Evolutionary conservation across 805 yeast species (phyloP), one percentile per base, ranked within the genome.

Genomic region (Starmerella powellii): DNA sequence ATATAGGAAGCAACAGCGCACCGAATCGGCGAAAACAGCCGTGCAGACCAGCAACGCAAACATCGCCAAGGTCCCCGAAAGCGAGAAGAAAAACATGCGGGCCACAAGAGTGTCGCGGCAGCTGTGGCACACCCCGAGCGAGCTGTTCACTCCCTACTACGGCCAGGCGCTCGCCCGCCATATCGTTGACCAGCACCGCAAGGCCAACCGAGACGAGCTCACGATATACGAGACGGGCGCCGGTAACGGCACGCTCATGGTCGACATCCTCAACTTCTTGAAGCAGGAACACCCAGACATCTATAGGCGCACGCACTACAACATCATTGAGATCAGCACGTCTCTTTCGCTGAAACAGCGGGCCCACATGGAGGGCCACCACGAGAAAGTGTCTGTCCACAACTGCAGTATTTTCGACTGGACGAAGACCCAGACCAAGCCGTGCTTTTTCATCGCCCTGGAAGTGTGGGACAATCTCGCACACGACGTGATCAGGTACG

Each of bases 121-220:
- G 59, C 60, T 82, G 36, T 84, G 94, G 94, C 94, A 84, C 56
- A 84, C 94, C 0, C 94, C 94, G 1, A 80, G 91, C 0, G 94
- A 85, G 59, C 64, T 84, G 34, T 84, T 84, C 61, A 60, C 77
- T 48, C 94, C 95, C 0, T 77, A 67, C 52, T 84, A 85, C 54
- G 94, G 94, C 12, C 82, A 81, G 57, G 85, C 93, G 0, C 63
- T 88, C 43, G 95, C 95, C 0, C 65, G 87, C 41, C 81, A 84
- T 61, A 62, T 87, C 16, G 30, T 46, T 5, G 61, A 84, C 41
- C 78, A 76, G 8, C 78, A 81, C 56, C 27, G 11, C 2, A 23
- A 34, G 77, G 58, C 62, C 76, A 51, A 77, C 78, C 48, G 63
- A 87, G 1, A 71, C 32, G 86, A 82, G 55, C 63, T 88, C 36